Base-by-base conservation (phyloP, 441 rosid genomes). In the Melastoma candidum region DNA sequence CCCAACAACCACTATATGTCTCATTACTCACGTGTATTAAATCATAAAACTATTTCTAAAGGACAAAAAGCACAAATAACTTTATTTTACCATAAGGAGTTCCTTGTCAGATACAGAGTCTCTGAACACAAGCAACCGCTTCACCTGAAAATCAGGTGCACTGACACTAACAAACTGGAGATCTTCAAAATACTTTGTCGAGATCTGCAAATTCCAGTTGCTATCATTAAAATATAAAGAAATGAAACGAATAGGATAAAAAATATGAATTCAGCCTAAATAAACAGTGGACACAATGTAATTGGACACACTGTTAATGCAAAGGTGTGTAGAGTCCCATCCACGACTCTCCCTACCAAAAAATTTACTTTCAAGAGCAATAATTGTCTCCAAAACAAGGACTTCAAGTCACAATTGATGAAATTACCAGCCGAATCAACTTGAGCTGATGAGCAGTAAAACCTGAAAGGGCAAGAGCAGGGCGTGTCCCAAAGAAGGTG, bases 391-490 rank as follows among this genome's bases (percentile, higher is more conserved):
- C 25, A 48, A 44, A 44, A 26, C 25, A 14, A 46, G 45, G 44
- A 51, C 26, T 7, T 1, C 1, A 36, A 10, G 22, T 1, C 29
- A 32, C 46, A 12, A 61, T 27, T 17, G 44, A 47, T 43, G 47
- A 25, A 26, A 47, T 41, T 52, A 62, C 98, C 90, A 68, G 69
- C 57, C 61, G 78, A 68, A 87, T 82, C 61, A 92, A 70, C 76
- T 63, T 75, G 24, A 80, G 88, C 74, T 87, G 95, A 75, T 83
- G 94, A 56, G 81, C 64, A 47, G 94, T 80, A 67, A 85, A 82
- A 26, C 89, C 90, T 60, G 51, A 54, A 56, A 92, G 70, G 71
- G 68, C 56, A 54, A 87, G 68, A 55, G 96, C 84, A 0, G 98
- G 95, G 52, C 82, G 89, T 78, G 71, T 61, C 62, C 74, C 78